These are phyloP conservation scores for Arxiozyma slooffiae DNA, from an alignment of 1,139 yeast genomes.

Conservation along the genomic window DNA sequence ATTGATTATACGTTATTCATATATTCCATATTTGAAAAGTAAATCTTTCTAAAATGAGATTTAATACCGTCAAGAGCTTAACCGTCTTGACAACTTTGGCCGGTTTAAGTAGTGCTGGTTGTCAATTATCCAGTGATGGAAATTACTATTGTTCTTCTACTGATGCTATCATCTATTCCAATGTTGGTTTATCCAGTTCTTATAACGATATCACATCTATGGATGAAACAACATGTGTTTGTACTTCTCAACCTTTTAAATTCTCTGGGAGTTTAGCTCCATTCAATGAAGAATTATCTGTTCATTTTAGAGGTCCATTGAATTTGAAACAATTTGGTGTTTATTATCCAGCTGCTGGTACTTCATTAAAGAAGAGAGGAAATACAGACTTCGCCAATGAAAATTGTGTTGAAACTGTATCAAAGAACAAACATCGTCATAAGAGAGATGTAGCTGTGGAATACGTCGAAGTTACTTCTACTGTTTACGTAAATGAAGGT, in stretches of 20 bases:
- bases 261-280: slow-evolving; percentile 78
- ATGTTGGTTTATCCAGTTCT: slow-evolving; percentile 72
- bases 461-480: slow-evolving; percentile 61
- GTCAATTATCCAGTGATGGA: slow-evolving; percentile 44
- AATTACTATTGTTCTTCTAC: slow-evolving; percentile 77
- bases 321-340: slow-evolving; percentile 70
- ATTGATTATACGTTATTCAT: neutral
- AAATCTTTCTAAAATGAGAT: slow-evolving; percentile 8
- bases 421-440: slow-evolving; percentile 31
- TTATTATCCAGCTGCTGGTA: slow-evolving; percentile 41
- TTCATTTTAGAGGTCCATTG: slow-evolving; percentile 92
- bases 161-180: slow-evolving; percentile 54
- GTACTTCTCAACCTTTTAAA: slow-evolving; percentile 41
- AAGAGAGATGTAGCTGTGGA: slow-evolving; percentile 56
- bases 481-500: slow-evolving; percentile 53
- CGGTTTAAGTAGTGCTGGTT: slow-evolving; percentile 30
- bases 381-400: slow-evolving; percentile 14
- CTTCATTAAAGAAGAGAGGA: slow-evolving; percentile 34
- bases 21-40: neutral
- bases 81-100: slow-evolving; percentile 17
- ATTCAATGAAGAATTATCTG: slow-evolving; percentile 76
- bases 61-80: slow-evolving; percentile 13
- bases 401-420: slow-evolving; percentile 10
- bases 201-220: slow-evolving; percentile 63
- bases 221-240: slow-evolving; percentile 57